Evolutionary conservation across 495 filamentous ascomycete genomes (phyloP).

Genomic region (Chaetomium cochliodes): DNA sequence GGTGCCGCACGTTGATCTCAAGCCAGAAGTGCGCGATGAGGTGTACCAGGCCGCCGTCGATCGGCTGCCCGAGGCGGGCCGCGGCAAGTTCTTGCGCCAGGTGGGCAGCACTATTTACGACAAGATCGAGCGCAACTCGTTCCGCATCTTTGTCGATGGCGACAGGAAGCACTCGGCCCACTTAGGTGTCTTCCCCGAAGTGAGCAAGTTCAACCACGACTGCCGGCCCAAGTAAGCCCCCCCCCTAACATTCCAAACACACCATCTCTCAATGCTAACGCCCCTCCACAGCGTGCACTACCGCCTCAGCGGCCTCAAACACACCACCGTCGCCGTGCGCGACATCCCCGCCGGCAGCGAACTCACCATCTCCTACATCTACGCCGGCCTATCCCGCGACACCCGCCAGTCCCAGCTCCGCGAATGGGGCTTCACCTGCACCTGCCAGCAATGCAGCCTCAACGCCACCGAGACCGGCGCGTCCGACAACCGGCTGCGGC

Average conservation of each 20-base stretch:
- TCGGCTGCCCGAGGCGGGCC: slow-evolving; percentile 28
- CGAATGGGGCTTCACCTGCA: slow-evolving; percentile 45
- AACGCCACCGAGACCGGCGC: slow-evolving; percentile 20
- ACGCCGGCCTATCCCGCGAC: slow-evolving; percentile 29
- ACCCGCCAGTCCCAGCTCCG: slow-evolving; percentile 38
- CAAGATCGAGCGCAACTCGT: slow-evolving; percentile 45
- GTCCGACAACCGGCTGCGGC: slow-evolving; percentile 40
- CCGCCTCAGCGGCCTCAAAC: slow-evolving; percentile 42
- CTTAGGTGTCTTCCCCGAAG: slow-evolving; percentile 39
- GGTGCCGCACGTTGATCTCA: slow-evolving; percentile 32
- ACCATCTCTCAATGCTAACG: background rate
- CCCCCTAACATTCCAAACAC: background rate
- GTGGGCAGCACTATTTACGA: slow-evolving; percentile 33
- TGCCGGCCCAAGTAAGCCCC: slow-evolving; percentile 46
- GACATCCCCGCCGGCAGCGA: slow-evolving; percentile 43
- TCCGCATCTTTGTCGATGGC: slow-evolving; percentile 41
- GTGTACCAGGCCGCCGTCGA: slow-evolving; percentile 37
- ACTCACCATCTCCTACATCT: slow-evolving; percentile 45
- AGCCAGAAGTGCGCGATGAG: slow-evolving; percentile 18
- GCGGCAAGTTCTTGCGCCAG: slow-evolving; percentile 36
- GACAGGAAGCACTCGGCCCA: slow-evolving; percentile 32
- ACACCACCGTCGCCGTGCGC: slow-evolving; percentile 42
- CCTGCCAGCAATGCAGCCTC: slow-evolving; percentile 39
- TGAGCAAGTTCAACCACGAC: slow-evolving; percentile 45
- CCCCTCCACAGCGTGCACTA: slow-evolving; percentile 37